Evolutionary conservation across 1,139 yeast genomes (phyloP).

Genomic region (Yarrowia galli): DNA sequence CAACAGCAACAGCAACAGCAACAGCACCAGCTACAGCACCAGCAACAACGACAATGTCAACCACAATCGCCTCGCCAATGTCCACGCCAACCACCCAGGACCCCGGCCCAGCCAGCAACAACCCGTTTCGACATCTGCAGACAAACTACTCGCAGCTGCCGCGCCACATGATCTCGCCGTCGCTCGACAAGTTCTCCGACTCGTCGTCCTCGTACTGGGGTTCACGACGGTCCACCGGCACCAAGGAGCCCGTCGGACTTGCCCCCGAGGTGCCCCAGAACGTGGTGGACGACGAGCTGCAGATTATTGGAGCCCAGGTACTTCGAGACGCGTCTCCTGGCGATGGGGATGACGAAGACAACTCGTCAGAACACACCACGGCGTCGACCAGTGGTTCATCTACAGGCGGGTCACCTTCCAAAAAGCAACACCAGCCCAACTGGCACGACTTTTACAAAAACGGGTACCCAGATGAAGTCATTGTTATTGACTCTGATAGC

Average conservation of each 20-base stretch:
- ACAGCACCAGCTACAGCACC: background rate
- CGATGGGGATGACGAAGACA: conserved; percentile 17
- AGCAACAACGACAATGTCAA: conserved; percentile 9
- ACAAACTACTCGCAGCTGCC: conserved; percentile 33
- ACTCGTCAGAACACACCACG: conserved; percentile 10
- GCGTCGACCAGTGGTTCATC: conserved; percentile 39
- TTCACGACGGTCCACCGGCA: conserved; percentile 26
- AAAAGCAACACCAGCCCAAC: conserved; percentile 42
- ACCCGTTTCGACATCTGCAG: conserved; percentile 35
- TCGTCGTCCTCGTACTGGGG: conserved; percentile 25
- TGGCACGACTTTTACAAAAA: conserved; percentile 50
- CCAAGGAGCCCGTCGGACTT: conserved; percentile 17
- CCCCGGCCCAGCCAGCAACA: conserved; percentile 15
- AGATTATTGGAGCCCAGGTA: conserved; percentile 12
- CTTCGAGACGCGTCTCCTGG: conserved; percentile 18
- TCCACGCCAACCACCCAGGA: conserved; percentile 38
- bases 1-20: background rate
- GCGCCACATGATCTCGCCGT: conserved; percentile 32
- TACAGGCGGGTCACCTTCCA: conserved; percentile 36
- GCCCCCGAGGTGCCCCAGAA: conserved; percentile 18
- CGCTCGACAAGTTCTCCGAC: conserved; percentile 31
- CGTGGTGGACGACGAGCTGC: conserved; percentile 25
- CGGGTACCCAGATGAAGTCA: conserved; percentile 50
- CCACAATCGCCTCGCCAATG: conserved; percentile 38
- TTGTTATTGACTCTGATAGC: conserved; percentile 49